phyloP scores from a whole-genome alignment of 2,329 filamentous ascomycete species.

The Sporothrix luriei region DNA sequence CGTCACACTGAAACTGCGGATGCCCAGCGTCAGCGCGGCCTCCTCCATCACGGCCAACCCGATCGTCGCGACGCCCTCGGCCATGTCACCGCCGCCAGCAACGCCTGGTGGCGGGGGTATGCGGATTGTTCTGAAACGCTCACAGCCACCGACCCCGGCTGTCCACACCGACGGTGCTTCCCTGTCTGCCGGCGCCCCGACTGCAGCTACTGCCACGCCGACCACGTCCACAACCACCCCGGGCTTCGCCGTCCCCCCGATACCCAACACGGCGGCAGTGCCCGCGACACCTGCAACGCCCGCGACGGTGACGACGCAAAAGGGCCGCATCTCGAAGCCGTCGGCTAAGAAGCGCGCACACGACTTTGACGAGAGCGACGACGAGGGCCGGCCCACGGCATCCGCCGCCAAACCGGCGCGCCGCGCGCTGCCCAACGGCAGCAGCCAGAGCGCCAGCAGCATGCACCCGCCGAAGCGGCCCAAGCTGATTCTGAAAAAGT shows the following conservation, averaged over 20 bases:
- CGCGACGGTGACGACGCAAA: constrained; percentile 56
- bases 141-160: constrained; percentile 41
- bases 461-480: constrained; percentile 52
- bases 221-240: background rate
- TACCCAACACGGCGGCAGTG: constrained; percentile 2
- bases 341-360: constrained; percentile 65
- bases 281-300: constrained; percentile 30
- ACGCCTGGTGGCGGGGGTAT: constrained; percentile 34
- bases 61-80: constrained; percentile 32
- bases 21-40: constrained; percentile 21
- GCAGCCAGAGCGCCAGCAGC: background rate
- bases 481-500: constrained; percentile 51
- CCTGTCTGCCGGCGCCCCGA: background rate
- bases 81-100: constrained; percentile 36
- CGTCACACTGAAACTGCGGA: constrained; percentile 36
- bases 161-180: constrained; percentile 38
- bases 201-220: background rate
- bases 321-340: constrained; percentile 61
- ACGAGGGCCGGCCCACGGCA: constrained; percentile 38
- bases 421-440: constrained; percentile 37
- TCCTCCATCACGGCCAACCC: constrained; percentile 31
- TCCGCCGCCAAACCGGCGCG: background rate
- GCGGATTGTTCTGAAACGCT: constrained; percentile 40
- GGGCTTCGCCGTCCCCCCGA: constrained; percentile 15
- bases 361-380: constrained; percentile 57